phyloP scores from a whole-genome alignment of 495 filamentous ascomycete species.

The Tuber aestivum region DNA sequence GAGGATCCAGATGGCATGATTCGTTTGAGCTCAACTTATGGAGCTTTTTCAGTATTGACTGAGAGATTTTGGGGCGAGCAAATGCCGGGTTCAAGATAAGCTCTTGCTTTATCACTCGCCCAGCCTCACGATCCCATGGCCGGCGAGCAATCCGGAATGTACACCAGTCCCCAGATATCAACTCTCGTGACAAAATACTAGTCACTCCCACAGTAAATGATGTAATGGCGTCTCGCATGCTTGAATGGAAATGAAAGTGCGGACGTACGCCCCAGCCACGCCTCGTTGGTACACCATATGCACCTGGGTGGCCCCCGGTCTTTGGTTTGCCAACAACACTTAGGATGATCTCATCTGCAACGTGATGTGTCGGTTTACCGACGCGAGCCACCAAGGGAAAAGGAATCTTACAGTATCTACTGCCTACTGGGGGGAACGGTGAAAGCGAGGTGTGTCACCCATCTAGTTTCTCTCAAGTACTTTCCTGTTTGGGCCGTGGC shows the following conservation, averaged over 20 bases:
- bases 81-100: neutral
- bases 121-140: neutral
- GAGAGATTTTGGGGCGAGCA: neutral
- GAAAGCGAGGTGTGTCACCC: neutral
- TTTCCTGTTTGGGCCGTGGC: neutral
- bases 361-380: neutral
- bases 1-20: neutral
- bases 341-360: neutral
- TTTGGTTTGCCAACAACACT: constrained; percentile 4
- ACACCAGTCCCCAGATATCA: neutral
- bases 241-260: neutral
- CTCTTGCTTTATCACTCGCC: neutral
- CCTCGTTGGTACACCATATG: neutral
- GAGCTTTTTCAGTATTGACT: neutral
- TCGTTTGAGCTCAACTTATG: neutral
- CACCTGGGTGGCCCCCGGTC: neutral
- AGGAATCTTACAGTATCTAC: neutral
- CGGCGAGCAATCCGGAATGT: neutral
- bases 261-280: neutral
- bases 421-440: neutral
- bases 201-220: neutral
- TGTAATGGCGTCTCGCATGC: neutral
- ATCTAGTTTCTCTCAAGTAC: neutral
- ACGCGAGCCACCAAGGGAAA: neutral
- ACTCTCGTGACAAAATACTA: neutral